These are phyloP conservation scores for Russula griseocarnosa DNA, from an alignment of 768 basidiomycete species.

Conservation along the genomic window DNA sequence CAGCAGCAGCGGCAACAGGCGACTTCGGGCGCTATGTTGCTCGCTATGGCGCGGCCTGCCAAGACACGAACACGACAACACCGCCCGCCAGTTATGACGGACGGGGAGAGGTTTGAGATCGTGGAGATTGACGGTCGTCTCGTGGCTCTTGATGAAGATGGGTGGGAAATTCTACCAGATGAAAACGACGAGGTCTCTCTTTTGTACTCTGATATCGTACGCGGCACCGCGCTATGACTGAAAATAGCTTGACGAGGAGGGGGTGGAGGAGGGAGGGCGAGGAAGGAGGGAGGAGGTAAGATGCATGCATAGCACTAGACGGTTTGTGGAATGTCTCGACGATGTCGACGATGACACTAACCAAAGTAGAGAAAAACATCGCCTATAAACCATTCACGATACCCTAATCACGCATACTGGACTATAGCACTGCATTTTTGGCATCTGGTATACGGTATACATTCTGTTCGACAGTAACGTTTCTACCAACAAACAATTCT, in stretches of 20 bases:
- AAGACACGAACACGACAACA: background rate
- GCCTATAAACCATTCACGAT: constrained; percentile 10
- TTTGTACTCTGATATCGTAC: constrained; percentile 24
- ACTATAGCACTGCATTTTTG: background rate
- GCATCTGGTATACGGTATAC: constrained; percentile 13
- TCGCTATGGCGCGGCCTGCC: constrained; percentile 20
- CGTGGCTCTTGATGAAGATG: constrained; percentile 23
- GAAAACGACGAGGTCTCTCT: constrained; percentile 3
- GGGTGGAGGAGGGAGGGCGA: background rate
- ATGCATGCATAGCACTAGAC: too few species aligned
- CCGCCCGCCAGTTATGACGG: background rate
- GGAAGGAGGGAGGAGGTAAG: too few species aligned
- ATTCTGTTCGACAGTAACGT: background rate
- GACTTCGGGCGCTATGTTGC: constrained; percentile 16
- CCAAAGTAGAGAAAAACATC: constrained; percentile 18
- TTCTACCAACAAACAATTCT: background rate
- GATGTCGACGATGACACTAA: constrained; percentile 21
- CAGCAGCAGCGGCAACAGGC: background rate
- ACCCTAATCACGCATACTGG: constrained; percentile 19
- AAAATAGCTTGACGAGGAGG: background rate
- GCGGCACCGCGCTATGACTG: constrained; percentile 6
- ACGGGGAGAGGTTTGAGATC: constrained; percentile 21
- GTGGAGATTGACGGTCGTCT: constrained; percentile 22
- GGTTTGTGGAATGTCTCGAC: constrained; percentile 13
- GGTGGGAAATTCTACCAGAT: constrained; percentile 23